Evolutionary conservation across 2,329 filamentous ascomycete genomes (phyloP).

Genomic region (Exserohilum turcica): DNA sequence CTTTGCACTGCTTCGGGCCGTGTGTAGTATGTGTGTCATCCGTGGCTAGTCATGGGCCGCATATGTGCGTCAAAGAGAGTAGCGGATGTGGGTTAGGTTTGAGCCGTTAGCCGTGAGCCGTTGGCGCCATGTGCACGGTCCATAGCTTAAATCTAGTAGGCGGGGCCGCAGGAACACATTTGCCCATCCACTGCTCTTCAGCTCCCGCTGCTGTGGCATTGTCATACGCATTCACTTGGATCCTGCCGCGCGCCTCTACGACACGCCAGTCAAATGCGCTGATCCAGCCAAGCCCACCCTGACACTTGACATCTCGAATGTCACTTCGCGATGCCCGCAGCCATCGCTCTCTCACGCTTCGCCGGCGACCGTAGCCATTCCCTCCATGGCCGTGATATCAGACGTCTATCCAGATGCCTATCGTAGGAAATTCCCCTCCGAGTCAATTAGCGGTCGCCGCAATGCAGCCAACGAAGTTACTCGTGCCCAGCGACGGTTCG

Average conservation of each 20-base stretch:
- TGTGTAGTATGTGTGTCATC: no score
- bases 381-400: neutral
- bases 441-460: neutral
- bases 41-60: neutral
- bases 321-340: neutral
- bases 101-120: neutral
- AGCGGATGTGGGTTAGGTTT: neutral
- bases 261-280: neutral
- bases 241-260: neutral
- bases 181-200: neutral
- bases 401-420: conserved; percentile 4
- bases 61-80: no score
- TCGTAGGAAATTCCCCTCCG: neutral
- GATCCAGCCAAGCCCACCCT: neutral
- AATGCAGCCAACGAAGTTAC: neutral
- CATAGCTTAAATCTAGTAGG: conserved; percentile 1
- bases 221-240: neutral
- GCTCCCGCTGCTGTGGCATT: neutral
- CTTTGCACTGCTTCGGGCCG: neutral
- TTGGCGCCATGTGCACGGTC: conserved; percentile 1
- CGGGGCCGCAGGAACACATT: neutral
- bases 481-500: neutral
- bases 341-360: neutral
- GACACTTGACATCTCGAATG: neutral
- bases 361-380: neutral